phyloP scores from a whole-genome alignment of 352 stramenopile species.

The Globisporangium polare region DNA sequence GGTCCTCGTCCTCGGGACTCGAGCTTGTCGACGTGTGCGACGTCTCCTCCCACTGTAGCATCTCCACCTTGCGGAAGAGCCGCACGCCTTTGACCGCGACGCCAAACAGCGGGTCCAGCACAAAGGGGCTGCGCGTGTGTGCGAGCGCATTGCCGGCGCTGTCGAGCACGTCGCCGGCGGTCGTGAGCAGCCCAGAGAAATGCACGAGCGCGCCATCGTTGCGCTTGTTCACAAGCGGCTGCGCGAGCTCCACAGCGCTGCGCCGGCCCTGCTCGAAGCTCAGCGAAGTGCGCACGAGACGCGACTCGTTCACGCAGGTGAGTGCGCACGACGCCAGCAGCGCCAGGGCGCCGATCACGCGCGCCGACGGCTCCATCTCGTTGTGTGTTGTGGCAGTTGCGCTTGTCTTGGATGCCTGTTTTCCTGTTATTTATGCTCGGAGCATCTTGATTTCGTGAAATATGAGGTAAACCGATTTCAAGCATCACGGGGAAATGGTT shows the following conservation, averaged over 20 bases:
- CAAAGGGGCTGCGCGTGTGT: constrained; percentile 34
- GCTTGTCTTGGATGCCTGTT: no score
- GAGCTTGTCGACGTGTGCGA: constrained; percentile 45
- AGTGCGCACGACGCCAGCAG: constrained; percentile 47
- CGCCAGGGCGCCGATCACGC: constrained; percentile 40
- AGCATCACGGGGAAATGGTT: neutral
- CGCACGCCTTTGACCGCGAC: constrained; percentile 62
- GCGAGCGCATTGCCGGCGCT: constrained; percentile 20
- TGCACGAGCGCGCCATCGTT: constrained; percentile 34
- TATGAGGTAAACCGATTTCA: neutral
- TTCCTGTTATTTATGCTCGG: neutral
- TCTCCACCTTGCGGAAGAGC: constrained; percentile 64
- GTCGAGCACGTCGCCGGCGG: constrained; percentile 14
- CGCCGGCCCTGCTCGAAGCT: constrained; percentile 49
- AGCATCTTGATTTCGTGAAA: neutral
- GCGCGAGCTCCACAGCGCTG: constrained; percentile 23
- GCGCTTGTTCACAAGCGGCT: constrained; percentile 16
- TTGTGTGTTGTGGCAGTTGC: neutral
- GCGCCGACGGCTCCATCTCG: constrained; percentile 30
- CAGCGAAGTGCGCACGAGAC: constrained; percentile 39
- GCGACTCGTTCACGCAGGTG: constrained; percentile 50
- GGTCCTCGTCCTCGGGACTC: constrained; percentile 42
- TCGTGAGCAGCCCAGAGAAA: constrained; percentile 55
- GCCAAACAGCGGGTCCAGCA: constrained; percentile 57
- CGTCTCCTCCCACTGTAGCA: constrained; percentile 82